These are phyloP conservation scores for Pichia sp. DNA, from an alignment of 1,139 yeast genomes.

Conservation along the genomic window DNA sequence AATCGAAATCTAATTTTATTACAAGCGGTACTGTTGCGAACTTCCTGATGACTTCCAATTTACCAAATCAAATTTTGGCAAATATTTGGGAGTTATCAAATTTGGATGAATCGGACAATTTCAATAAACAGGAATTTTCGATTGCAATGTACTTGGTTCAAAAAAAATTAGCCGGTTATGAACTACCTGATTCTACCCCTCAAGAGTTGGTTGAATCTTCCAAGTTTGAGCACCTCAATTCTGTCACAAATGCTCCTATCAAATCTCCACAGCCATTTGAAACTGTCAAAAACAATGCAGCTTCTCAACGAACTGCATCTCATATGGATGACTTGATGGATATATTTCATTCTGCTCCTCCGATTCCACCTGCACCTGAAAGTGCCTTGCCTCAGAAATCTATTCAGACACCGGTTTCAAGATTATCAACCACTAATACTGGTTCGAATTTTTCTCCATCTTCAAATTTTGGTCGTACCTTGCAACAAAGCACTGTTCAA, in stretches of 20 bases:
- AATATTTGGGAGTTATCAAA: slow-evolving; percentile 93
- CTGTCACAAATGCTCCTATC: slow-evolving; percentile 5
- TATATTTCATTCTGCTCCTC: slow-evolving; percentile 27
- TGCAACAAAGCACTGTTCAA: background rate
- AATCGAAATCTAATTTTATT: slow-evolving; percentile 50
- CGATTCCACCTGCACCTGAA: slow-evolving; percentile 28
- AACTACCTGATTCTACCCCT: slow-evolving; percentile 50
- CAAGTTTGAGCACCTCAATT: slow-evolving; percentile 6
- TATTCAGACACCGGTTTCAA: background rate
- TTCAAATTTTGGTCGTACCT: slow-evolving; percentile 58
- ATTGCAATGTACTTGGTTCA: slow-evolving; percentile 92
- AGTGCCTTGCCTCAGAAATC: too few relatives aligned
- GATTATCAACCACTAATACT: background rate
- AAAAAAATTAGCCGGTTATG: slow-evolving; percentile 64
- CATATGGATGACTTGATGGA: slow-evolving; percentile 57
- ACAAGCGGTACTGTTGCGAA: slow-evolving; percentile 80
- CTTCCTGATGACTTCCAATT: slow-evolving; percentile 80
- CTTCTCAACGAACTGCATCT: slow-evolving; percentile 34
- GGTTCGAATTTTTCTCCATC: slow-evolving; percentile 37
- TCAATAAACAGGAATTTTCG: slow-evolving; percentile 75
- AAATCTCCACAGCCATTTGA: slow-evolving; percentile 15
- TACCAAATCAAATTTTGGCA: slow-evolving; percentile 80
- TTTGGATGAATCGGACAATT: slow-evolving; percentile 76
- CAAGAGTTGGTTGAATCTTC: slow-evolving; percentile 20
- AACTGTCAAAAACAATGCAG: slow-evolving; percentile 11